A percentile compares a stretch with the other conserved stretches of the same genome.
phyloP scores from a whole-genome alignment of 768 basidiomycete species.

The Infundibulicybe gibba region DNA sequence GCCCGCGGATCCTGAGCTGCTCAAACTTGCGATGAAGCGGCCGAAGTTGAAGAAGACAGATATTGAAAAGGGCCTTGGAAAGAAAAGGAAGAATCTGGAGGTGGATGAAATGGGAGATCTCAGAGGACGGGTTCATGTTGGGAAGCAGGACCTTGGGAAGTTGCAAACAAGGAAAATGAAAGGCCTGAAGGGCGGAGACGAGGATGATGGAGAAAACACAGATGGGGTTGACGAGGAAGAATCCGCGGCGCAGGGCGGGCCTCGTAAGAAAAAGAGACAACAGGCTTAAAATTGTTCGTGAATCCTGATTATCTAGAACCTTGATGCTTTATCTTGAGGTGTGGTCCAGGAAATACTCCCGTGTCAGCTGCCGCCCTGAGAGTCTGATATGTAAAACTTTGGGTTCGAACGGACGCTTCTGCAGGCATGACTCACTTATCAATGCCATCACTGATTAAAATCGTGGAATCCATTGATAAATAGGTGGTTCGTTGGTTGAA shows the following conservation, averaged over 20 bases:
- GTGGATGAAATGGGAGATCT: constrained; percentile 98
- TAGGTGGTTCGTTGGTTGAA: no score
- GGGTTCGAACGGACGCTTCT: no score
- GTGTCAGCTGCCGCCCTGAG: no score
- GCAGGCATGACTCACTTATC: no score
- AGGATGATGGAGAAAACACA: constrained; percentile 11
- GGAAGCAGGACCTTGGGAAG: constrained; percentile 81
- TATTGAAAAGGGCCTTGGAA: constrained; percentile 82
- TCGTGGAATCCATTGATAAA: no score
- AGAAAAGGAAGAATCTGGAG: constrained; percentile 92
- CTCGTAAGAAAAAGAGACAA: constrained; percentile 16
- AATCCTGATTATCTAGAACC: no score
- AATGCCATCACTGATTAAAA: no score
- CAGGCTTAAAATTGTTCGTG: neutral
- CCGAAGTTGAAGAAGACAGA: constrained; percentile 90
- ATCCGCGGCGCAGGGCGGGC: constrained; percentile 8
- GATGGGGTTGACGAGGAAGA: constrained; percentile 14
- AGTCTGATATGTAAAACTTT: no score
- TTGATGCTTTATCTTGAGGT: no score
- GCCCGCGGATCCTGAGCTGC: constrained; percentile 71
- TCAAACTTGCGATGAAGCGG: constrained; percentile 76
- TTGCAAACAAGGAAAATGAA: constrained; percentile 97
- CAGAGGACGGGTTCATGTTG: constrained; percentile 86
- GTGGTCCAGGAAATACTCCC: no score
- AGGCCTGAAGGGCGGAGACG: constrained; percentile 58